Percentiles rank a stretch among this genome's conserved stretches.
phyloP scores from a whole-genome alignment of 768 basidiomycete species.

The Tremella mesenterica region DNA sequence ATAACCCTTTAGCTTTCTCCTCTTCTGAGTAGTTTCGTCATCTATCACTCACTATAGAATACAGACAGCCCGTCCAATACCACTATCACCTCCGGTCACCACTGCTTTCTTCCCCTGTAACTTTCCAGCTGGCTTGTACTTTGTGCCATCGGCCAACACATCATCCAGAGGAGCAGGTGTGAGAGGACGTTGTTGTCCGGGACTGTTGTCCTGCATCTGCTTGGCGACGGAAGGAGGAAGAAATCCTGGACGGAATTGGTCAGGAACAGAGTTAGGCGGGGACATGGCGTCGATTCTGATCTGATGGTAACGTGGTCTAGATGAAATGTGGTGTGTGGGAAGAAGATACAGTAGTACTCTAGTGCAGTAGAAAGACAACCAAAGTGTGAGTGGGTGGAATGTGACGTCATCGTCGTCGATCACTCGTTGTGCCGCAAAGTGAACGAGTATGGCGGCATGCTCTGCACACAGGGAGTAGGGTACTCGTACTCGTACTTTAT shows the following conservation, averaged over 20 bases:
- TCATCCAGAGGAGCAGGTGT: conserved; percentile 45
- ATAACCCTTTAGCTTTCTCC: conserved; percentile 1
- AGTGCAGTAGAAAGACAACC: too few species aligned
- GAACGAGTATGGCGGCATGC: too few species aligned
- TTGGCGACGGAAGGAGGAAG: conserved; percentile 35
- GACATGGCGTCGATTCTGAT: too few species aligned
- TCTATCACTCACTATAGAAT: conserved; percentile 39
- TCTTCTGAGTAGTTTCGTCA: neutral
- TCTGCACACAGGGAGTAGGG: too few species aligned
- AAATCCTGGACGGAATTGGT: conserved; percentile 39
- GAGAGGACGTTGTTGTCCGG: conserved; percentile 33
- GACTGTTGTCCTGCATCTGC: conserved; percentile 38
- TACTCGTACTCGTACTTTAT: too few species aligned
- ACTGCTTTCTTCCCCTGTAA: conserved; percentile 50
- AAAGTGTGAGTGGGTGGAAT: too few species aligned
- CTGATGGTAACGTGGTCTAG: too few species aligned
- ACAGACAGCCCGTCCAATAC: conserved; percentile 49
- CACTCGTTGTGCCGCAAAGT: too few species aligned
- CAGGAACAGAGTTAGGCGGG: conserved; percentile 38
- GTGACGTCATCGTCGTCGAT: too few species aligned
- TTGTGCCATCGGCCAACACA: conserved; percentile 48
- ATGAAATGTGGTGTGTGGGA: too few species aligned
- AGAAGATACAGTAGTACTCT: too few species aligned
- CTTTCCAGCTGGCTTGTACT: conserved; percentile 50
- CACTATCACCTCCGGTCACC: conserved; percentile 51